Evolutionary conservation across 78 protist species (phyloP), one percentile per base, ranked within the genome.

Genomic region (Dictyostelium purpureum): DNA sequence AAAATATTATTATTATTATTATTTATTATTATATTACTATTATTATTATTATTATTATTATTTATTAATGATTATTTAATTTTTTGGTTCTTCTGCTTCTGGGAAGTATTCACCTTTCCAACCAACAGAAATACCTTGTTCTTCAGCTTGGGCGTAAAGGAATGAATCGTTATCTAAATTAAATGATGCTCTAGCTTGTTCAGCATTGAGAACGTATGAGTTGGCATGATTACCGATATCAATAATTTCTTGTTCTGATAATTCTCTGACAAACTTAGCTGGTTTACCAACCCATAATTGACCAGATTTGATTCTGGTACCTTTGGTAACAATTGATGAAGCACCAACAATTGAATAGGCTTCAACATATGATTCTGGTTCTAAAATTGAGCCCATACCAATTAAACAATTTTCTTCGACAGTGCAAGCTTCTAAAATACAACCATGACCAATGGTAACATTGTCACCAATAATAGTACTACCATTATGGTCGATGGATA

Each of bases 381-480:
- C 87, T 24, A 93, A 51, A 54, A 89, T 42, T 42, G 90, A 88
- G 21, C 94, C 94, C 69, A 76, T 81, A 67, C 96, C 96, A 56
- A 93, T 79, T 16, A 93, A 77, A 69, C 78, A 54, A 28, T 70
- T 52, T 57, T 94, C 93, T 47, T 94, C 96, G 56, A 94, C 78
- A 6, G 96, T 91, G 77, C 96, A 94, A 9, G 93, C 94, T 51
- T 90, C 92, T 24, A 94, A 73, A 18, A 89, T 52, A 70, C 91
- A 87, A 63, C 51, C 40, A 63, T 94, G 94, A 31, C 96, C 96
- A 74, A 94, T 33, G 0, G 94, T 89, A 6, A 59, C 57, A 42
- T 37, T 57, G 18, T 87, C 61, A 85, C 96, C 96, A 63, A 94
- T 56, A 77, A 88, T 63, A 16, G 94, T 88, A 16, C 74, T 52